A percentile compares a stretch with the other conserved stretches of the same genome.
phyloP scores from a whole-genome alignment of 345 rosid species.

The Raphanus raphanistrum region DNA sequence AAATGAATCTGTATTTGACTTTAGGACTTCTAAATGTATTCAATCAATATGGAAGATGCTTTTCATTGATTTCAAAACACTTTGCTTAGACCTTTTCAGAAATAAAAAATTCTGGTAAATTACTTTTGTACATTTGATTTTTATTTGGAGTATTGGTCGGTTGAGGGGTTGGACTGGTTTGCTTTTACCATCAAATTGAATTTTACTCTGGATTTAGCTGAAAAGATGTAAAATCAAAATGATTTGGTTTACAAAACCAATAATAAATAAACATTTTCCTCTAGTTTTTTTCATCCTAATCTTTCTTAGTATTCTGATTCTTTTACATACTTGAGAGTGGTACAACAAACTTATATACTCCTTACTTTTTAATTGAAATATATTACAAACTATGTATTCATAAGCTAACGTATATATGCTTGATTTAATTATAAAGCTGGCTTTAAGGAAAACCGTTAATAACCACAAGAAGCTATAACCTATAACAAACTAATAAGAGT shows the following conservation, averaged over 20 bases:
- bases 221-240: too few species aligned
- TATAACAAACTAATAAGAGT: too few species aligned
- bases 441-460: neutral
- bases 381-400: neutral
- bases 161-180: neutral
- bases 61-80: slow-evolving; percentile 2
- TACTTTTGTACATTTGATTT: neutral
- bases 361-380: neutral
- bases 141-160: slow-evolving; percentile 15
- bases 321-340: neutral
- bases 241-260: too few species aligned
- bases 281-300: too few species aligned
- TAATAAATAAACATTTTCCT: too few species aligned
- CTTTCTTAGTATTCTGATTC: too few species aligned
- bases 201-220: neutral
- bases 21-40: neutral
- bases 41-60: neutral
- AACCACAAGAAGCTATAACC: neutral
- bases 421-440: neutral
- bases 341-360: neutral
- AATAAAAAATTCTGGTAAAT: neutral
- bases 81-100: slow-evolving; percentile 8
- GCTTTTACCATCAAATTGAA: neutral
- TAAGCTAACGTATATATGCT: neutral
- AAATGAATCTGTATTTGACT: slow-evolving; percentile 13